A percentile compares a stretch with the other conserved stretches of the same genome.
Evolutionary conservation across 768 basidiomycete species (phyloP).

Genomic region (Pholiota conissans): DNA sequence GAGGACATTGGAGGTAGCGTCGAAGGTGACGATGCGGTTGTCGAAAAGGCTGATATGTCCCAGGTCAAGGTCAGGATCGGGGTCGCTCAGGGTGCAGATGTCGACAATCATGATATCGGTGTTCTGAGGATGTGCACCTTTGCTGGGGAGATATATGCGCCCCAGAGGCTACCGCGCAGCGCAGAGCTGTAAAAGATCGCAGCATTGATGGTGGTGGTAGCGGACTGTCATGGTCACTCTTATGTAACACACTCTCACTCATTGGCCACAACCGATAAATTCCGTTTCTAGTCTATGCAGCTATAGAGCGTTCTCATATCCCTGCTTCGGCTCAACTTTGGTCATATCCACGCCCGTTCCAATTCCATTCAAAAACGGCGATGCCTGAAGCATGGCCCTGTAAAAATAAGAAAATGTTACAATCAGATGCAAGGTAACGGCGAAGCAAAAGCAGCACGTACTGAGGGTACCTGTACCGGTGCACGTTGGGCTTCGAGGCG

Average conservation of each 20-base stretch:
- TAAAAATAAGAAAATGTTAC: slow-evolving; percentile 10
- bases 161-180: neutral
- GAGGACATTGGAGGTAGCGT: slow-evolving; percentile 71
- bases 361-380: slow-evolving; percentile 61
- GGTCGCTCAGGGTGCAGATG: neutral
- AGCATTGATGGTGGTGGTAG: neutral
- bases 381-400: slow-evolving; percentile 59
- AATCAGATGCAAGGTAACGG: neutral
- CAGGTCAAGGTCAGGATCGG: slow-evolving; percentile 29
- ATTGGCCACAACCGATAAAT: slow-evolving; percentile 6
- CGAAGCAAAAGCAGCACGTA: slow-evolving; percentile 40
- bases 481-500: slow-evolving; percentile 48
- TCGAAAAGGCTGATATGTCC: slow-evolving; percentile 80
- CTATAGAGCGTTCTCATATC: slow-evolving; percentile 18
- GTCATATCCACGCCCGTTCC: slow-evolving; percentile 43
- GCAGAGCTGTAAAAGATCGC: too few relatives aligned
- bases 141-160: too few relatives aligned
- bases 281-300: slow-evolving; percentile 4
- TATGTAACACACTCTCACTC: slow-evolving; percentile 10
- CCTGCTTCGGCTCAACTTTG: slow-evolving; percentile 32
- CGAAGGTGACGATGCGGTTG: slow-evolving; percentile 55
- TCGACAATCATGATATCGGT: neutral
- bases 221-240: neutral
- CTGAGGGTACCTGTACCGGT: slow-evolving; percentile 75
- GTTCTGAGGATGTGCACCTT: too few relatives aligned